phyloP scores from a whole-genome alignment of 441 rosid species.

The Manihot esculenta region DNA sequence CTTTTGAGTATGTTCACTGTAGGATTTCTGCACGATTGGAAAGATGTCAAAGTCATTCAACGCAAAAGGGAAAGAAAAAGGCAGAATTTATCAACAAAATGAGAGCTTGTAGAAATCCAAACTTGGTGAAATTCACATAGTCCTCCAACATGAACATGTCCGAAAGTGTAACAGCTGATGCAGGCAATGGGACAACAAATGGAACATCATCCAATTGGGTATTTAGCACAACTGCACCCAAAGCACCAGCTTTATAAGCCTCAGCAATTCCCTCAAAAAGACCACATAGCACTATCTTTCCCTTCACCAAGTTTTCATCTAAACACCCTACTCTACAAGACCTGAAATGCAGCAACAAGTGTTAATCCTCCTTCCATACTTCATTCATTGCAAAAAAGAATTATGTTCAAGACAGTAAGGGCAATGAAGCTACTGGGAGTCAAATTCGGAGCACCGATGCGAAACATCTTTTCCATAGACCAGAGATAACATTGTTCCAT shows the following conservation, averaged over 20 bases:
- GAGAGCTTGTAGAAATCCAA: not conserved
- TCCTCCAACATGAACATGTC: not conserved
- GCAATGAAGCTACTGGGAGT: conserved; percentile 39
- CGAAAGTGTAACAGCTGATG: conserved; percentile 19
- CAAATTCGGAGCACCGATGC: conserved; percentile 19
- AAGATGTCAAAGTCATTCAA: not conserved
- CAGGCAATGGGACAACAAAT: conserved; percentile 40
- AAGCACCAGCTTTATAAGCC: conserved; percentile 26
- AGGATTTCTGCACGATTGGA: conserved; percentile 40
- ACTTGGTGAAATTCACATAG: conserved; percentile 53
- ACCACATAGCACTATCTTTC: conserved; percentile 62
- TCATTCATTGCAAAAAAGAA: not conserved
- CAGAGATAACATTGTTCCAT: conserved; percentile 36
- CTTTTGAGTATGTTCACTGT: conserved; percentile 52
- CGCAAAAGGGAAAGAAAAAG: not conserved
- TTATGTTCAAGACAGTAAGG: not conserved
- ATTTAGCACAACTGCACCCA: conserved; percentile 17
- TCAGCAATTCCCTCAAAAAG: conserved; percentile 12
- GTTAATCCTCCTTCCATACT: not conserved
- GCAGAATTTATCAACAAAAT: too few species aligned
- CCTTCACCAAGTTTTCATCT: conserved; percentile 44
- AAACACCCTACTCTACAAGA: conserved; percentile 38
- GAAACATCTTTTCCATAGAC: conserved; percentile 28
- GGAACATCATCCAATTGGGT: conserved; percentile 29
- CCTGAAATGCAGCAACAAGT: conserved; percentile 29